Evolutionary conservation across 805 yeast genomes (phyloP).

Genomic region (Zygotorulaspora danielsina): DNA sequence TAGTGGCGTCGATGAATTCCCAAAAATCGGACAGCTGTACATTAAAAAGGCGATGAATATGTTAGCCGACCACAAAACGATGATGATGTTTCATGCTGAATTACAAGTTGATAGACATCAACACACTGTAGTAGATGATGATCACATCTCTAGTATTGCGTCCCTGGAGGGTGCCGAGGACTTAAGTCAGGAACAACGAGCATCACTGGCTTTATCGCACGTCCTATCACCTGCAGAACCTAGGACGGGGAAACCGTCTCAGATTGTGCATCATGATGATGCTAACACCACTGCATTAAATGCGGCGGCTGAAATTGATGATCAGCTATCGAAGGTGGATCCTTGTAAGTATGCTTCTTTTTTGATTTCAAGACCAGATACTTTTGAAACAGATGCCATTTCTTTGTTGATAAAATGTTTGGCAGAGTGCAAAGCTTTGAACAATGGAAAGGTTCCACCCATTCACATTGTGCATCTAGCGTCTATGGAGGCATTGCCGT

Average conservation of each 20-base stretch:
- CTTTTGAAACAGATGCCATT: constrained; percentile 82
- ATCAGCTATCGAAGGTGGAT: constrained; percentile 45
- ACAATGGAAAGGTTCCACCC: constrained; percentile 48
- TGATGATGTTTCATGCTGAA: constrained; percentile 92
- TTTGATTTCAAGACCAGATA: constrained; percentile 82
- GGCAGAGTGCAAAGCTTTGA: constrained; percentile 26
- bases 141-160: constrained; percentile 19
- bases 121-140: constrained; percentile 34
- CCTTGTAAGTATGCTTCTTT: constrained; percentile 68
- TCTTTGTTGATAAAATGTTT: constrained; percentile 64
- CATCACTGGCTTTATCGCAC: constrained; percentile 53
- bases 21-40: constrained; percentile 64
- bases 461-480: constrained; percentile 90
- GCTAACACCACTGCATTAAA: constrained; percentile 38
- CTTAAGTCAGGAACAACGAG: constrained; percentile 48
- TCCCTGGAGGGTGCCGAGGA: constrained; percentile 21
- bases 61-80: constrained; percentile 60
- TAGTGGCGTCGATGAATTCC: constrained; percentile 95
- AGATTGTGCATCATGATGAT: constrained; percentile 30
- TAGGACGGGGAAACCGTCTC: constrained; percentile 42
- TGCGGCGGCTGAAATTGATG: constrained; percentile 42
- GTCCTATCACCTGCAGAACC: constrained; percentile 58
- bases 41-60: constrained; percentile 61
- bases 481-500: constrained; percentile 75
- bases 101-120: constrained; percentile 50